These are phyloP conservation scores for Pyricularia sp. DNA, from an alignment of 2,329 filamentous ascomycete species.

Conservation along the genomic window DNA sequence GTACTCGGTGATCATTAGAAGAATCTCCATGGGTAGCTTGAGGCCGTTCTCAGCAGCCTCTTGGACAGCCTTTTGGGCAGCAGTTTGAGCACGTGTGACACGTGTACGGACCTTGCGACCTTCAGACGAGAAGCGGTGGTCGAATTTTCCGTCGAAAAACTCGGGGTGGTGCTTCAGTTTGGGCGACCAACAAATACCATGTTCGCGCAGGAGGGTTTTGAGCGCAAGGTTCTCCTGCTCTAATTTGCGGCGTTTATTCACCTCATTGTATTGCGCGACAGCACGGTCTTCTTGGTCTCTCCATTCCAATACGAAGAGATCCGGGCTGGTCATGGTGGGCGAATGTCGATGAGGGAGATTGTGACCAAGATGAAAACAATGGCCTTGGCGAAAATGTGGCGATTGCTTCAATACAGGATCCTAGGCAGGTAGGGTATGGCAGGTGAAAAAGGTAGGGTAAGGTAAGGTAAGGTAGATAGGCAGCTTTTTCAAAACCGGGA, in stretches of 20 bases:
- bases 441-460: neutral
- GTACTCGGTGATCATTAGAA: constrained; percentile 37
- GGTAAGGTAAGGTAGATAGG: neutral
- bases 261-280: constrained; percentile 32
- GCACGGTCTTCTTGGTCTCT: constrained; percentile 37
- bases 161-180: constrained; percentile 17
- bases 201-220: constrained; percentile 37
- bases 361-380: neutral
- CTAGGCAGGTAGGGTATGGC: neutral
- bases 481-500: neutral
- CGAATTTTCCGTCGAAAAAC: neutral
- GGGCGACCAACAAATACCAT: constrained; percentile 37
- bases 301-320: constrained; percentile 1
- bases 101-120: constrained; percentile 10
- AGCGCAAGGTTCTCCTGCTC: constrained; percentile 34
- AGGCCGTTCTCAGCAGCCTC: constrained; percentile 8
- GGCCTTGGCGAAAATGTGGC: neutral
- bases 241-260: constrained; percentile 30
- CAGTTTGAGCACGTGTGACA: constrained; percentile 14
- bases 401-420: neutral
- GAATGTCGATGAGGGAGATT: neutral
- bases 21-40: constrained; percentile 33
- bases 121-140: constrained; percentile 2
- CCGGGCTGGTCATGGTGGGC: neutral
- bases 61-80: constrained; percentile 4